These are phyloP conservation scores for Diplodia seriata DNA, from an alignment of 2,329 filamentous ascomycete genomes.

Conservation along the genomic window DNA sequence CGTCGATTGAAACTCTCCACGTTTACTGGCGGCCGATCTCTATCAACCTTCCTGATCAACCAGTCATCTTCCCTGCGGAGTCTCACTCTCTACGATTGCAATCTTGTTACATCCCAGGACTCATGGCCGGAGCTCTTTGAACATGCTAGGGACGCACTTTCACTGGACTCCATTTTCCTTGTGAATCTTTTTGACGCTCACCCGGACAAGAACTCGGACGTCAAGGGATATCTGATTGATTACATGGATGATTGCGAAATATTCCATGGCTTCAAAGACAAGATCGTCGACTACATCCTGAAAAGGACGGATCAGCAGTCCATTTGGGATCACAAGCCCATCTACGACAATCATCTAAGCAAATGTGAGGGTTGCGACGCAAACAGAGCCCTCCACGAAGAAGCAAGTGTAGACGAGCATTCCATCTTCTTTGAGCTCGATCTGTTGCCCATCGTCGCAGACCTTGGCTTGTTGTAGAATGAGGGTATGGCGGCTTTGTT, in stretches of 20 bases:
- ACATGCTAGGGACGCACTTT: neutral
- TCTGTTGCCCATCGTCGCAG: slow-evolving; percentile 13
- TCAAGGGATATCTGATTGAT: slow-evolving; percentile 15
- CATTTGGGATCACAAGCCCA: slow-evolving; percentile 16
- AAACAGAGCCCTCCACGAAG: slow-evolving; percentile 17
- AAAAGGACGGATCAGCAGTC: neutral
- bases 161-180: neutral
- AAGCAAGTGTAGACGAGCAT: neutral
- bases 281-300: slow-evolving; percentile 5
- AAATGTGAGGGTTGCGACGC: slow-evolving; percentile 2
- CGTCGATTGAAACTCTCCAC: slow-evolving; percentile 4
- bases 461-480: neutral
- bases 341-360: slow-evolving; percentile 9
- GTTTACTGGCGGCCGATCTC: neutral
- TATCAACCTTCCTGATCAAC: slow-evolving; percentile 9
- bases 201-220: slow-evolving; percentile 10
- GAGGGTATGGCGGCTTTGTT: neutral
- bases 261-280: slow-evolving; percentile 7
- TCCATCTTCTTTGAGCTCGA: slow-evolving; percentile 9
- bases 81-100: slow-evolving; percentile 13
- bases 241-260: slow-evolving; percentile 17
- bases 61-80: slow-evolving; percentile 9
- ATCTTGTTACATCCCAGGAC: slow-evolving; percentile 10
- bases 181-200: slow-evolving; percentile 17
- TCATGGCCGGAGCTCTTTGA: slow-evolving; percentile 14